Evolutionary conservation across 164 flowering plant genomes (phyloP).

Genomic region (Aristolochia fimbriata): DNA sequence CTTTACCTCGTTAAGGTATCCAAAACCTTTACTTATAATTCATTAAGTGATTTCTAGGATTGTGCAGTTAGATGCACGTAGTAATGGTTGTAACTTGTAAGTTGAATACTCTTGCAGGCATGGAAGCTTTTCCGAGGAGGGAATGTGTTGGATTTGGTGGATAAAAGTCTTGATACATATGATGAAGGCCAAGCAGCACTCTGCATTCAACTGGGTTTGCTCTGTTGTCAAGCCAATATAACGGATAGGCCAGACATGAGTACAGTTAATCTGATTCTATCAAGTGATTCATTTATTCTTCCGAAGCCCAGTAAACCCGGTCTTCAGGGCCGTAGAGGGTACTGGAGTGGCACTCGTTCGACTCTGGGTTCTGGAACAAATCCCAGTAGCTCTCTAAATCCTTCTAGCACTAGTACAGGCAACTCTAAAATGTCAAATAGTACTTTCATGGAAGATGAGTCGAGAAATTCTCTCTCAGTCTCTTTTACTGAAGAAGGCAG

Average conservation of each 20-base stretch:
- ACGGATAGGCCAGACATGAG: conserved; percentile 69
- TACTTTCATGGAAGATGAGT: conserved; percentile 41
- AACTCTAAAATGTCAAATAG: conserved; percentile 25
- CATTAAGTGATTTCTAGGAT: no score
- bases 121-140: conserved; percentile 54
- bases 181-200: conserved; percentile 42
- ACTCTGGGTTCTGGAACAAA: conserved; percentile 21
- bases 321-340: conserved; percentile 53
- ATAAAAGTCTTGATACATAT: conserved; percentile 32
- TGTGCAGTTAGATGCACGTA: no score
- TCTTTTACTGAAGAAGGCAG: conserved; percentile 76
- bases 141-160: conserved; percentile 41
- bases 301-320: conserved; percentile 74
- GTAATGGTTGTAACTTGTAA: no score
- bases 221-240: conserved; percentile 61
- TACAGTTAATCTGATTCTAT: conserved; percentile 53
- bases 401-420: conserved; percentile 11
- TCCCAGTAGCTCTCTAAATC: background rate
- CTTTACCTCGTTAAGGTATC: no score
- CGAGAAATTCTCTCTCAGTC: conserved; percentile 56
- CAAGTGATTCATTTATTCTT: conserved; percentile 55
- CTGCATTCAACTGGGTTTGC: conserved; percentile 67
- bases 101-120: conserved; percentile 37
- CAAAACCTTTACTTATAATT: no score
- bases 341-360: conserved; percentile 30